Percentiles rank a stretch among this genome's conserved stretches.
These are phyloP conservation scores for Penicillium sp. DNA, from an alignment of 2,329 filamentous ascomycete species.

Conservation along the genomic window DNA sequence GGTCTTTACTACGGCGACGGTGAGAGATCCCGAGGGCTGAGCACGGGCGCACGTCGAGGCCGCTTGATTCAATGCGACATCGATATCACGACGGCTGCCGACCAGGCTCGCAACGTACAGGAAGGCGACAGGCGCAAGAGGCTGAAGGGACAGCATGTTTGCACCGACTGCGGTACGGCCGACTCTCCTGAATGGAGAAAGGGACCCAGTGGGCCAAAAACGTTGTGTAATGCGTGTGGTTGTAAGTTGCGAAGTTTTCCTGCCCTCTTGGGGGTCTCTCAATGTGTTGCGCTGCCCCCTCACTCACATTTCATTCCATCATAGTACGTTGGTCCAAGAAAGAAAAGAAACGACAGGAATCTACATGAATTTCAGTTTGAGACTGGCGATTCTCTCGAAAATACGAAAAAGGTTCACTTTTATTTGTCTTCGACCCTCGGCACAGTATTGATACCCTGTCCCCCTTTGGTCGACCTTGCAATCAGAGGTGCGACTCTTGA, in stretches of 20 bases:
- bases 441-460: background rate
- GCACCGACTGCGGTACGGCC: constrained; percentile 88
- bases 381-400: background rate
- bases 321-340: constrained; percentile 59
- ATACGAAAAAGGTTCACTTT: background rate
- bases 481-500: background rate
- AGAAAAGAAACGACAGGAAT: constrained; percentile 62
- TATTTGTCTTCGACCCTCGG: background rate
- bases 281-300: background rate
- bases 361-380: constrained; percentile 6
- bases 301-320: background rate
- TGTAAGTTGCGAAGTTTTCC: constrained; percentile 42
- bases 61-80: constrained; percentile 78
- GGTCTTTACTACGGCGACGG: constrained; percentile 82
- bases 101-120: constrained; percentile 51
- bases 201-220: constrained; percentile 87
- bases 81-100: constrained; percentile 75
- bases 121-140: constrained; percentile 74
- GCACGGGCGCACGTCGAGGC: constrained; percentile 75
- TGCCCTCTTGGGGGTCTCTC: background rate
- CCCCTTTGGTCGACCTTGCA: background rate
- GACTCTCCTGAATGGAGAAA: constrained; percentile 96
- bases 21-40: constrained; percentile 80
- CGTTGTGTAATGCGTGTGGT: constrained; percentile 93
- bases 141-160: constrained; percentile 89